Evolutionary conservation across 306 rosid genomes (phyloP).

Genomic region (Comarum palustre): DNA sequence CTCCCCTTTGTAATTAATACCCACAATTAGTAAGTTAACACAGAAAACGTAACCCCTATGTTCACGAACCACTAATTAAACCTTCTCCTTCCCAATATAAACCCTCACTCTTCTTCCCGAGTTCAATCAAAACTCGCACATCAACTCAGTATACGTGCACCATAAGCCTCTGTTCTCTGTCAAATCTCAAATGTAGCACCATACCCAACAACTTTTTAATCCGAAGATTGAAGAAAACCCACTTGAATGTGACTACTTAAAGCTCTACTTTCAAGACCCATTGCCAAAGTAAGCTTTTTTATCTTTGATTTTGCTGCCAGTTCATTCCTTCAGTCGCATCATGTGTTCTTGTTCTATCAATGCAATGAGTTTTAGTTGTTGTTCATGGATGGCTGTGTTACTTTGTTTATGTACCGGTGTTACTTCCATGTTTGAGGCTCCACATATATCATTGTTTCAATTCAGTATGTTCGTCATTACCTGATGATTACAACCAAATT

Average conservation of each 20-base stretch:
- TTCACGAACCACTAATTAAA: slow-evolving; percentile 28
- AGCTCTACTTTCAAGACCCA: slow-evolving; percentile 13
- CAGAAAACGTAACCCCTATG: slow-evolving; percentile 41
- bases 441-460: slow-evolving; percentile 20
- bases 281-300: slow-evolving; percentile 32
- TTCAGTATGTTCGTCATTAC: slow-evolving; percentile 13
- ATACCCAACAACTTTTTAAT: slow-evolving; percentile 11
- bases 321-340: not conserved
- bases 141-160: not conserved
- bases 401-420: not conserved
- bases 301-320: not conserved
- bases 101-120: not conserved
- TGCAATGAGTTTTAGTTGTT: not conserved
- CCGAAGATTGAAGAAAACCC: slow-evolving; percentile 37
- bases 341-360: not conserved
- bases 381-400: not conserved
- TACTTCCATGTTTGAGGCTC: slow-evolving; percentile 32
- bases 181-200: slow-evolving; percentile 35
- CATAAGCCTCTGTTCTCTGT: not conserved
- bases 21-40: slow-evolving; percentile 23
- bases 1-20: slow-evolving; percentile 29
- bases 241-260: slow-evolving; percentile 21
- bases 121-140: not conserved
- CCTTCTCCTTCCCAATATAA: slow-evolving; percentile 9
- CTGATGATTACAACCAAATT: slow-evolving; percentile 23